Base-by-base conservation (phyloP, 2,329 filamentous ascomycete genomes). In the Paramyrothecium sp. region DNA sequence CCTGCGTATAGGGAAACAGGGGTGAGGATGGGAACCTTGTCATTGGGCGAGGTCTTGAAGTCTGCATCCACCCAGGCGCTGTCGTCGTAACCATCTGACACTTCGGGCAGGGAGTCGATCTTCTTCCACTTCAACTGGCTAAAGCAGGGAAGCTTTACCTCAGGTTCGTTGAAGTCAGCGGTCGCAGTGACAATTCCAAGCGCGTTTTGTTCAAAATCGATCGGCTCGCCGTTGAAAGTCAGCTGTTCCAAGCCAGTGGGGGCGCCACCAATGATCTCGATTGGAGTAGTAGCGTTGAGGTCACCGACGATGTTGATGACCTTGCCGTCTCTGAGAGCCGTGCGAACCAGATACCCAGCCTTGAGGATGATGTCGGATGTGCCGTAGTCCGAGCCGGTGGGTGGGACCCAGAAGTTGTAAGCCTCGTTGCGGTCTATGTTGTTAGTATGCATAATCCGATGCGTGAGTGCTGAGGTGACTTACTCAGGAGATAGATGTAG, bases 1-100 rank as follows among this genome's bases (percentile, higher is more conserved):
- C 81, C 82, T 2, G 80, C 78, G 66, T 88, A 90, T 1, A 91
- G 79, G 2, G 81, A 83, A 0, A 80, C 83, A 0, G 88, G 87
- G 0, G 88, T 91, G 5, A 84, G 72, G 3, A 79, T 69, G 11
- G 74, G 67, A 46, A 58, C 53, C 7, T 54, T 57, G 12, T 62
- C 60, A 53, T 67, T 68, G 55, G 58, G 60, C 3, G 65, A 66
- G 21, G 21, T 53, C 8, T 70, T 67, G 12, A 79, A 70, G 12
- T 73, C 71, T 5, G 74, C 74, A n/a, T 71, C 72, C 2, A 76
- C 76, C 56, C 76, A 73, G 0, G 79, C 81, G 63, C 59, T 56
- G 44, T 91, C 66, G 8, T 66, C 61, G 54, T 68, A 68, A 54
- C 60, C 55, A 0, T 54, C 46, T 3, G 52, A 54, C 21, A 65